Evolutionary conservation across 768 basidiomycete species (phyloP), one percentile per base, ranked within the genome.

Genomic region (Stropharia rugosoannulata): DNA sequence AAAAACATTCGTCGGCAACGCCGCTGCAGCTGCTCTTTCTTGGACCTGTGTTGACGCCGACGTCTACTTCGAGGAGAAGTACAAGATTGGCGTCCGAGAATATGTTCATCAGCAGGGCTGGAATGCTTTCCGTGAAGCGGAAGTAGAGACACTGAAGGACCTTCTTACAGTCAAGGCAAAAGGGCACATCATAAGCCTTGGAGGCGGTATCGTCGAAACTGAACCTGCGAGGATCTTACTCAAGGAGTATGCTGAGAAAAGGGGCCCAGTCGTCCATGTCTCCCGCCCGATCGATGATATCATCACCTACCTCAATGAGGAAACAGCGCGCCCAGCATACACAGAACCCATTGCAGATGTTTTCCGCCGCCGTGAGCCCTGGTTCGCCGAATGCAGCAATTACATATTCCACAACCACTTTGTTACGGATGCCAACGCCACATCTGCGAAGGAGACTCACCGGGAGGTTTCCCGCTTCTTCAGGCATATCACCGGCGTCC

Each of bases 191-290:
- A 83, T 98, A 68, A 93, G 90, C 60, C 84, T 97, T 16, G 96
- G 97, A 3, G 97, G 97, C 3, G 96, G 96, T 0, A 86, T 98
- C 55, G 93, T 98, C 29, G 96, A 99, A 72, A 90, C 86, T 0
- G 79, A 86, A 1, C 80, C 76, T 40, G 89, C 93, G 11, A 78
- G 95, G 29, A 76, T 89, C 15, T 64, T 91, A 4, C 76, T 99
- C 56, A 80, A 85, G 68, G 70, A 77, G 15, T 95, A 91, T 68
- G 78, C 77, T 29, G 72, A 70, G 32, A 75, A 68, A 16, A 75
- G 75, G 25, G 90, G 91, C 4, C 83, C 86, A 5, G 91, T 99
- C 10, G 88, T 98, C 3, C 87, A 95, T 69, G 80, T 98, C 56
- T 80, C 85, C 16, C 82, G 97, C 12, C 86, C 91, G 35, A 71